Percentiles rank a stretch among this genome's conserved stretches.
Conservation (phyloP, 73 alveolate species). For the Tetrahymena borealis region DNA sequence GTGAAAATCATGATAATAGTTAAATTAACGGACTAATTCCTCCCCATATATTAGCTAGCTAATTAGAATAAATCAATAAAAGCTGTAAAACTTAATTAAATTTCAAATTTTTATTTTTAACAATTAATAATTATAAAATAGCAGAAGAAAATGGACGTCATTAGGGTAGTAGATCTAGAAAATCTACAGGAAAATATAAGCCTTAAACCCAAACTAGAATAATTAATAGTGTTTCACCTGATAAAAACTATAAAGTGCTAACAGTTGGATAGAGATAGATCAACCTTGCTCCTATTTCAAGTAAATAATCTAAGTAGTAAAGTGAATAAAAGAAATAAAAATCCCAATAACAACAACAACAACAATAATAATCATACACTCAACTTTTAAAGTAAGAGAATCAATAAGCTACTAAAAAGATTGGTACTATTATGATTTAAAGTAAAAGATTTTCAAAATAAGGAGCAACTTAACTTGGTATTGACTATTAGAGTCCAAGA, state of each 20-base stretch:
- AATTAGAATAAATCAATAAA: too few relatives aligned
- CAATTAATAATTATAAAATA: neutral
- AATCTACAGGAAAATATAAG: neutral
- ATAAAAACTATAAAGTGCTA: neutral
- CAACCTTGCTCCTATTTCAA: neutral
- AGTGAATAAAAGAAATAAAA: neutral
- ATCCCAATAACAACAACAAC: too few relatives aligned
- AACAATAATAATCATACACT: too few relatives aligned
- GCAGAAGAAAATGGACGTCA: neutral
- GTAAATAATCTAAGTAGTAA: neutral
- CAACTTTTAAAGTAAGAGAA: too few relatives aligned
- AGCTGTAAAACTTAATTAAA: too few relatives aligned
- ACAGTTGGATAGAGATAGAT: neutral
- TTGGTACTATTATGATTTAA: neutral
- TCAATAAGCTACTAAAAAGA: neutral
- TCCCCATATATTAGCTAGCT: too few relatives aligned
- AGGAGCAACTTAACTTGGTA: neutral
- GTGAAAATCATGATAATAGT: too few relatives aligned
- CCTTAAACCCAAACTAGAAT: neutral
- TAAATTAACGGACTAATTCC: too few relatives aligned
- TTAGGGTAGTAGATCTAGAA: neutral
- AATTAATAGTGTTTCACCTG: neutral
- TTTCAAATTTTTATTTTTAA: neutral
- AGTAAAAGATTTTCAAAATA: neutral
- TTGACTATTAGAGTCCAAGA: neutral